Evolutionary conservation across 495 filamentous ascomycete species (phyloP).

Genomic region (Penicillium cinerascens): DNA sequence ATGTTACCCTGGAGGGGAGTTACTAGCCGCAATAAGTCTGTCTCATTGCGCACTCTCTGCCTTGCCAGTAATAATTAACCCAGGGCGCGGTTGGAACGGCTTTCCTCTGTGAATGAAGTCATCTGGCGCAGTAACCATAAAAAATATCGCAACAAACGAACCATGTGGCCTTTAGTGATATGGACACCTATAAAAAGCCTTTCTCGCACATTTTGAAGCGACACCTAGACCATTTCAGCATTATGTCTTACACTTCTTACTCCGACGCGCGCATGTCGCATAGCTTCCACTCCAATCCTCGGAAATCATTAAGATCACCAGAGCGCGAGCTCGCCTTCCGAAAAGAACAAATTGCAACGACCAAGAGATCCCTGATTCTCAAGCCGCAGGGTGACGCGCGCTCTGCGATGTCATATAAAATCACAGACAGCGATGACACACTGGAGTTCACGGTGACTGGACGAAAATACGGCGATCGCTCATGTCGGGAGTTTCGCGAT

Average conservation of each 20-base stretch:
- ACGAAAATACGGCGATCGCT: constrained; percentile 18
- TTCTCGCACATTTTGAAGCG: background rate
- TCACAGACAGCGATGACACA: constrained; percentile 19
- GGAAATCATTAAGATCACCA: constrained; percentile 17
- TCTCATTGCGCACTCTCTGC: background rate
- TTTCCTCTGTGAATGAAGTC: background rate
- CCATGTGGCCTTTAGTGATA: background rate
- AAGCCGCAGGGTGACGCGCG: constrained; percentile 15
- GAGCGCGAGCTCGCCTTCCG: constrained; percentile 24
- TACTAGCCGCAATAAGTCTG: background rate
- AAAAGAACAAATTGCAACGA: constrained; percentile 17
- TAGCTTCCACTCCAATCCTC: constrained; percentile 5
- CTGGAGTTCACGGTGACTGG: constrained; percentile 21
- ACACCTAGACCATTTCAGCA: background rate
- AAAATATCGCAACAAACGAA: background rate
- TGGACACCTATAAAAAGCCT: background rate
- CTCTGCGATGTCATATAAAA: constrained; percentile 21
- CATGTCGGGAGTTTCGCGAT: constrained; percentile 28
- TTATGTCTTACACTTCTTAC: constrained; percentile 20
- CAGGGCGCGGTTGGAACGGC: background rate
- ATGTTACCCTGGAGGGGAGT: background rate
- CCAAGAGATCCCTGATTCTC: constrained; percentile 21
- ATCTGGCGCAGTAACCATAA: background rate
- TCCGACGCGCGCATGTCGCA: constrained; percentile 13
- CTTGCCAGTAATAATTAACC: background rate